Evolutionary conservation across 2,329 filamentous ascomycete genomes (phyloP).

Genomic region (Sporothrix phasma): DNA sequence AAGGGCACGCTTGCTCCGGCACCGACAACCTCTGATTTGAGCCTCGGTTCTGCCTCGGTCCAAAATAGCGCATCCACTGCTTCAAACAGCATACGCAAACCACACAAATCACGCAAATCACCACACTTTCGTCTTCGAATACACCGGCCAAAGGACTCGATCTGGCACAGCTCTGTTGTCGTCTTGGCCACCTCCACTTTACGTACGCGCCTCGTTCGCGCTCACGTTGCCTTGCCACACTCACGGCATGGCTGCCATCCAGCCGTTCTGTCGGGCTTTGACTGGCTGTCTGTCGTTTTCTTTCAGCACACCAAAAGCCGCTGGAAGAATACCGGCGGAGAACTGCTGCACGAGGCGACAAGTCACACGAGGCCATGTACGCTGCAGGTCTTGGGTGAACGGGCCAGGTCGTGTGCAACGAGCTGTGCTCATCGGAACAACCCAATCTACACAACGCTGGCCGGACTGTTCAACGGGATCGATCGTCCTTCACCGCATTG

Average conservation of each 20-base stretch:
- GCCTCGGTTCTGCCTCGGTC: neutral
- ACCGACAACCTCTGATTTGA: neutral
- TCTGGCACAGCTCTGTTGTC: neutral
- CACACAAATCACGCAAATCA: too few species aligned
- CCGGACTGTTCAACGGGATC: neutral
- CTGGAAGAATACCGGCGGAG: neutral
- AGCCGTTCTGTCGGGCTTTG: constrained; percentile 2
- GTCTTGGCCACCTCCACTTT: neutral
- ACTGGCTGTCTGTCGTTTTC: neutral
- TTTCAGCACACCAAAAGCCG: neutral
- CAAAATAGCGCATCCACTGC: neutral
- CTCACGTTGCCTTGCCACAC: neutral
- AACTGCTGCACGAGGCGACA: neutral
- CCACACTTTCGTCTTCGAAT: neutral
- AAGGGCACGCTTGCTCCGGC: neutral
- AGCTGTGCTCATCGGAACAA: neutral
- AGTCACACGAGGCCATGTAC: constrained; percentile 23
- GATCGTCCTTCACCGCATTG: neutral
- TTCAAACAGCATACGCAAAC: neutral
- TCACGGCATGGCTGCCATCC: neutral
- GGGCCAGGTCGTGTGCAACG: constrained; percentile 5
- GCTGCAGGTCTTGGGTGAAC: constrained; percentile 18
- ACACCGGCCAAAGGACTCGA: neutral
- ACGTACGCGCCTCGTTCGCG: neutral
- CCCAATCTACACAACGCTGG: neutral